A percentile compares a stretch with the other conserved stretches of the same genome.
These are phyloP conservation scores for Xylariaceae sp. DNA, from an alignment of 2,329 filamentous ascomycete genomes.

Conservation along the genomic window DNA sequence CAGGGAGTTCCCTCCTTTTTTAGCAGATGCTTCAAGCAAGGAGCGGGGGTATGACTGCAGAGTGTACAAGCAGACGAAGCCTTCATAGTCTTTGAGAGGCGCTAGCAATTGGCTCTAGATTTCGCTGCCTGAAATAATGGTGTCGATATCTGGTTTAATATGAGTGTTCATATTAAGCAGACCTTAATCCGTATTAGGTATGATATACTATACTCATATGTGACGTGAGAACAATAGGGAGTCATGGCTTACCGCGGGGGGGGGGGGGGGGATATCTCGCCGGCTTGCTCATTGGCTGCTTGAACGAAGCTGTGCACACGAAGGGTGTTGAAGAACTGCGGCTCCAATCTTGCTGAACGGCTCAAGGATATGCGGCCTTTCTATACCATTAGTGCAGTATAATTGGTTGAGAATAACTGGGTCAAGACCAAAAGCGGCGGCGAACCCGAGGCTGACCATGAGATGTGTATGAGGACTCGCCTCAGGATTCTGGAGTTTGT, in stretches of 20 bases:
- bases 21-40: constrained; percentile 18
- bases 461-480: constrained; percentile 31
- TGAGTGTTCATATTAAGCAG: constrained; percentile 24
- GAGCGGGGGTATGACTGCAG: constrained; percentile 31
- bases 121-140: constrained; percentile 4
- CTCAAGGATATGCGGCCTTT: constrained; percentile 19
- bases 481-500: constrained; percentile 26
- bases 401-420: constrained; percentile 17
- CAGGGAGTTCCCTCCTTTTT: constrained; percentile 9
- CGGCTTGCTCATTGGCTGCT: constrained; percentile 19
- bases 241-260: no score
- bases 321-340: constrained; percentile 23
- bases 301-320: constrained; percentile 8
- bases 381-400: constrained; percentile 16
- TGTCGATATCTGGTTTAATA: constrained; percentile 19
- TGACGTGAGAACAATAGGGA: no score
- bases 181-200: no score
- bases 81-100: constrained; percentile 25
- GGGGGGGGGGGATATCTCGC: no score
- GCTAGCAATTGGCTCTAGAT: constrained; percentile 21
- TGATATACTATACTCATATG: no score
- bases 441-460: constrained; percentile 32
- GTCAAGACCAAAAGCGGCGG: constrained; percentile 14
- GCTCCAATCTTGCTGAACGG: constrained; percentile 11
- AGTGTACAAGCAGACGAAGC: constrained; percentile 27